phyloP scores from a whole-genome alignment of 805 yeast genomes.

The Cyberlindnera xishuangbannaensis region DNA sequence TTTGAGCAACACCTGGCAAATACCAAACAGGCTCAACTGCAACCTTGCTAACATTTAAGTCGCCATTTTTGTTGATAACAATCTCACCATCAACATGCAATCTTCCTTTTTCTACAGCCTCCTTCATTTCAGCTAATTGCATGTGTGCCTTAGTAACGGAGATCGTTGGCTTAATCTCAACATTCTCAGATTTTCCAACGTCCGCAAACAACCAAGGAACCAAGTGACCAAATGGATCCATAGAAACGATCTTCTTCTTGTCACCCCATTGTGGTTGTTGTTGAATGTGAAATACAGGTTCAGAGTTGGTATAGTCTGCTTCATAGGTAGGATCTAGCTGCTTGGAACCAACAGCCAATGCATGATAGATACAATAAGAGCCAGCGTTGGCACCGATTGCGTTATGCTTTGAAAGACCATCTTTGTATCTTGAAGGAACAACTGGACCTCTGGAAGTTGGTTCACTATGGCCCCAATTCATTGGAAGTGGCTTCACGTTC shows the following conservation, averaged over 20 bases:
- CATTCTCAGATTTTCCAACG: conserved; percentile 37
- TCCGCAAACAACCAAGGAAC: conserved; percentile 55
- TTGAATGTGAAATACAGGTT: conserved; percentile 52
- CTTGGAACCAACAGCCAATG: conserved; percentile 56
- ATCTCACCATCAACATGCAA: conserved; percentile 53
- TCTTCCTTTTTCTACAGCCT: conserved; percentile 48
- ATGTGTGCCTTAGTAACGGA: conserved; percentile 63
- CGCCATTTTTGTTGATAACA: conserved; percentile 55
- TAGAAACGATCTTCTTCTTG: conserved; percentile 50
- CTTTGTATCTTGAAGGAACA: conserved; percentile 44
- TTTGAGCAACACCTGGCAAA: conserved; percentile 61
- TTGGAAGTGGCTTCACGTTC: conserved; percentile 40
- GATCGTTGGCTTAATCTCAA: conserved; percentile 59
- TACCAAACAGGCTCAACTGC: conserved; percentile 73
- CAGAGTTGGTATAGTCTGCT: conserved; percentile 58
- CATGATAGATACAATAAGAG: conserved; percentile 59
- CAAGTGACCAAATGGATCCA: conserved; percentile 64
- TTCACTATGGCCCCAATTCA: conserved; percentile 49
- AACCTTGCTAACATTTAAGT: conserved; percentile 54
- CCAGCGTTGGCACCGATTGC: conserved; percentile 64
- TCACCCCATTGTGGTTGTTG: conserved; percentile 54
- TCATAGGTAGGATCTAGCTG: conserved; percentile 46
- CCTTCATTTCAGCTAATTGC: conserved; percentile 53
- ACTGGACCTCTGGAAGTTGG: conserved; percentile 50
- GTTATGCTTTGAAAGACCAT: conserved; percentile 49